A percentile compares a stretch with the other conserved stretches of the same genome.
Conservation (phyloP, 192 early-diverging fungal species). For the Coemansia sp. region DNA sequence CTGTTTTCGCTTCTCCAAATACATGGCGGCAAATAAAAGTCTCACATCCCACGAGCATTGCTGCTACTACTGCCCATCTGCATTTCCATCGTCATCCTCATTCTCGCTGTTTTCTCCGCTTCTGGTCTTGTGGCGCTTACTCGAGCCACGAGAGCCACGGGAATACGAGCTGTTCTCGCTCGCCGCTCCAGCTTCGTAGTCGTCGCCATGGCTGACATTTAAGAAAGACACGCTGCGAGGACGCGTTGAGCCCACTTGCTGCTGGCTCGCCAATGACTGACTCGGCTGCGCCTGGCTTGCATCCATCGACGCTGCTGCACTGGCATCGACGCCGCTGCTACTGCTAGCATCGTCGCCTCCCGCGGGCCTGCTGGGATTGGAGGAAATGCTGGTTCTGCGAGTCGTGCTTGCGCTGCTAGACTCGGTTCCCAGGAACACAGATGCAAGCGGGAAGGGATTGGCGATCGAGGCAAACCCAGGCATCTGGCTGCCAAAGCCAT, state of each 20-base stretch:
- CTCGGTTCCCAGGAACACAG: conserved; percentile 5
- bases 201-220: conserved; percentile 6
- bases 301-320: background rate
- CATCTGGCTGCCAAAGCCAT: background rate
- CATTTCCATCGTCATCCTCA: background rate
- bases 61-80: background rate
- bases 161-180: background rate
- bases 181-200: background rate
- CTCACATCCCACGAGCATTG: background rate
- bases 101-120: background rate
- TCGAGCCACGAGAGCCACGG: background rate
- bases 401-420: background rate
- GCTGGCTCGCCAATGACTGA: background rate
- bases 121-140: conserved; percentile 5
- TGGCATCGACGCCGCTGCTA: background rate
- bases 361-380: background rate
- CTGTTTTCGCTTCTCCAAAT: background rate
- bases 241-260: background rate
- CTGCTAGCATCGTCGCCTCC: background rate
- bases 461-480: background rate
- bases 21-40: background rate
- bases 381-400: conserved; percentile 3
- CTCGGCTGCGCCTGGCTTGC: background rate
- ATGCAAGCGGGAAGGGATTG: conserved; percentile 6
- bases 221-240: conserved; percentile 4